phyloP scores from a whole-genome alignment of 2,329 filamentous ascomycete genomes.

The Waltergamsia citrina region DNA sequence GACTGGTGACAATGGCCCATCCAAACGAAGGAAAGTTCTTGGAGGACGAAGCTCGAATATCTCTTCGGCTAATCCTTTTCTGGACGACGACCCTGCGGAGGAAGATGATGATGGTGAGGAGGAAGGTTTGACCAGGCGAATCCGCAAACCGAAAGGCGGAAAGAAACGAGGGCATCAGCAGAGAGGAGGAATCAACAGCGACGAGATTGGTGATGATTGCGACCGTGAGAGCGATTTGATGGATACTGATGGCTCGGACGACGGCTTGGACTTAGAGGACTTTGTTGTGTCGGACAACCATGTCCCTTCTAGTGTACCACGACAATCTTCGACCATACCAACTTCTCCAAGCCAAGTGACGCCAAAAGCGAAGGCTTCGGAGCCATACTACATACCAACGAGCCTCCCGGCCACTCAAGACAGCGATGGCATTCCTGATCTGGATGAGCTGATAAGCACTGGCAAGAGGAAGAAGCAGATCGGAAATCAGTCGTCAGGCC shows the following conservation, averaged over 20 bases:
- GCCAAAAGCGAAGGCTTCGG: conserved; percentile 8
- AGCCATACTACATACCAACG: conserved; percentile 27
- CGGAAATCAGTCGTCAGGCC: conserved; percentile 9
- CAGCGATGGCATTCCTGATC: conserved; percentile 26
- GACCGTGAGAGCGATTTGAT: conserved; percentile 36
- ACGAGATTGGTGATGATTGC: conserved; percentile 43
- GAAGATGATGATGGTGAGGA: conserved; percentile 8
- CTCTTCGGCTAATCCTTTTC: neutral
- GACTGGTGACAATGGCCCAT: conserved; percentile 6
- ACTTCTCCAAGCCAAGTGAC: conserved; percentile 10
- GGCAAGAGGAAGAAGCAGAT: conserved; percentile 18
- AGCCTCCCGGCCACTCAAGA: conserved; percentile 29
- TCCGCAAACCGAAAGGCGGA: conserved; percentile 9
- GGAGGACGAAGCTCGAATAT: neutral
- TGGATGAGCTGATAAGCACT: conserved; percentile 14
- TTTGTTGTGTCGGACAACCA: conserved; percentile 46
- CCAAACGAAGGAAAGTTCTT: conserved; percentile 3
- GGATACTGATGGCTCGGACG: conserved; percentile 36
- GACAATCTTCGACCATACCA: conserved; percentile 15
- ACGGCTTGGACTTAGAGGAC: conserved; percentile 40
- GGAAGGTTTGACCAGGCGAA: conserved; percentile 4
- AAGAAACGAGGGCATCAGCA: conserved; percentile 8
- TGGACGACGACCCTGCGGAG: neutral
- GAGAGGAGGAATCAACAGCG: conserved; percentile 26
- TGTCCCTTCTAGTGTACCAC: conserved; percentile 23